phyloP scores from a whole-genome alignment of 257 asterid genomes.

The Scutellaria barbata region DNA sequence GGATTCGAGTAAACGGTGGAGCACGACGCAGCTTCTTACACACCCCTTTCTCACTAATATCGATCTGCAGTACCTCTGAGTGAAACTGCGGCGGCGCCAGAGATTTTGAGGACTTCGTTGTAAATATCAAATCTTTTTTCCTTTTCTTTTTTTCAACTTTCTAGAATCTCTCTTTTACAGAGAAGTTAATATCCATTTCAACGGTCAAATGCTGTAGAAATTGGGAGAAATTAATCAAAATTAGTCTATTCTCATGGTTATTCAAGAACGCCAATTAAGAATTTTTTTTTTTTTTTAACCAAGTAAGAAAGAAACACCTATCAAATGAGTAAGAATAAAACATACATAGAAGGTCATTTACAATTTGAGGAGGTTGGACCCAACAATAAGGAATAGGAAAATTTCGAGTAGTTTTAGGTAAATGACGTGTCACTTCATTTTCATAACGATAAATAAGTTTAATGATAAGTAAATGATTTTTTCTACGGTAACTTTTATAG shows the following conservation, averaged over 20 bases:
- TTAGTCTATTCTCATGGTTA: not conserved
- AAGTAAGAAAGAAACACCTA: too few species aligned
- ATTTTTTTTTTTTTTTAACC: too few species aligned
- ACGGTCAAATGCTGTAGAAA: slow-evolving; percentile 38
- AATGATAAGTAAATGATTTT: too few species aligned
- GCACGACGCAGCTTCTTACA: slow-evolving; percentile 55
- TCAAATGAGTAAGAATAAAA: too few species aligned
- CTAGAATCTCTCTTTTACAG: not conserved
- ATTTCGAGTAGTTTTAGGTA: too few species aligned
- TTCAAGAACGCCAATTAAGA: not conserved
- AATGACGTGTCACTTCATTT: too few species aligned
- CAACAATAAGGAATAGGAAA: too few species aligned
- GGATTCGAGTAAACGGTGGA: slow-evolving; percentile 80
- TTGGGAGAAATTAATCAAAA: slow-evolving; percentile 33
- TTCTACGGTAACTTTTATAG: too few species aligned
- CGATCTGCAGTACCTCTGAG: slow-evolving; percentile 27
- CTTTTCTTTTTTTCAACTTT: not conserved
- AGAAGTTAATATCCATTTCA: slow-evolving; percentile 40
- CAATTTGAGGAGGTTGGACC: too few species aligned
- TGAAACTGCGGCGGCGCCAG: slow-evolving; percentile 31
- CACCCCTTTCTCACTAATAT: slow-evolving; percentile 62
- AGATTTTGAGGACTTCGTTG: not conserved
- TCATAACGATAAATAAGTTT: too few species aligned
- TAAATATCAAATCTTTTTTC: slow-evolving; percentile 21
- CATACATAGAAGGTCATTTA: too few species aligned